Evolutionary conservation across 192 early-diverging fungal genomes (phyloP), one percentile per base, ranked within the genome.

Genomic region (Backusella westeae): DNA sequence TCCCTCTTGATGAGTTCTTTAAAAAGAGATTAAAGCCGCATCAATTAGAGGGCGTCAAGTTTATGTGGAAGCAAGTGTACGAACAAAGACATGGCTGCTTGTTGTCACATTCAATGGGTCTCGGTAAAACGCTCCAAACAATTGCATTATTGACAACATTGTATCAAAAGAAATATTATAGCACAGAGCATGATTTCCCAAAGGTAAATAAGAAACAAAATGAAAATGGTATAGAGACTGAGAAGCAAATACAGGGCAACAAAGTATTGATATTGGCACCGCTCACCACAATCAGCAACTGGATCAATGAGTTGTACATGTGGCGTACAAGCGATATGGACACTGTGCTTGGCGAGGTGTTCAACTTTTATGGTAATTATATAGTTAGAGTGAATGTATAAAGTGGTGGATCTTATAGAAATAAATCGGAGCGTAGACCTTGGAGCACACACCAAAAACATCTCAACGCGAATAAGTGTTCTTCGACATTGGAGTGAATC

Each of bases 101-200:
- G 14, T 80, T 97, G 41, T 93, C 93, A 0, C 96, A 96, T 80
- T 86, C 88, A 10, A 96, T 96, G 95, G 95, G 96, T 0, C 83
- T 97, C 26, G 86, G 87, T 6, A 95, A 95, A 80, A 96, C 95
- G 0, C 81, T 95, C 15, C 93, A 95, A 76, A 85, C 88, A 10
- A 89, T 97, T 73, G 76, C 88, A 0, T 90, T 96, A 53, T 35
- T 96, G 4, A 91, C 88, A 68, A 93, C 92, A 1, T 73, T 96
- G 39, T 78, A 91, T 19, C 80, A 83, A 12, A 90, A 94, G 71
- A 86, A 93, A n/a, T 73, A 77, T 0, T 67, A 67, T 4, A 78
- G 82, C 1, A 91, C 90, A 71, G 78, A 84, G 35, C 83, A 85
- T 53, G 82, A 91, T 32, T 86, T 90, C 8, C 80, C 34, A 26